Evolutionary conservation across 306 rosid species (phyloP).

Genomic region (Dryas drummondii): DNA sequence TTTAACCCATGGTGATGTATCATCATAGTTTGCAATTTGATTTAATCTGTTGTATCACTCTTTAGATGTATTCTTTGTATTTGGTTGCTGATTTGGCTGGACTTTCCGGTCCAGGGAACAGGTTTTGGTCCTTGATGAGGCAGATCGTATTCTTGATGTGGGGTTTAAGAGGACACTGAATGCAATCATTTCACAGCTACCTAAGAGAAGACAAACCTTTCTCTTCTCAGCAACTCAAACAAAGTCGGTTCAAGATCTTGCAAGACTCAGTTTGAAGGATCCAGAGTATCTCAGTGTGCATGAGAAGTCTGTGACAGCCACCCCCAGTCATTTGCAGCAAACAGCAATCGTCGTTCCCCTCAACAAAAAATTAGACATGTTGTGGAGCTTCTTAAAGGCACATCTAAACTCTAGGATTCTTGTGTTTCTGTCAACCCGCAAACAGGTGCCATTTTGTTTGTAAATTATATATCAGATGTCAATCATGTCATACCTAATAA

Average conservation of each 20-base stretch:
- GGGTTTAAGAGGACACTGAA: slow-evolving; percentile 73
- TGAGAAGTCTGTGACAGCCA: slow-evolving; percentile 76
- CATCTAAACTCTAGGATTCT: slow-evolving; percentile 75
- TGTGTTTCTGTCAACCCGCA: slow-evolving; percentile 86
- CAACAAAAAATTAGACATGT: slow-evolving; percentile 77
- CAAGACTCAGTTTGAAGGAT: slow-evolving; percentile 92
- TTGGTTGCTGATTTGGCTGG: slow-evolving; percentile 37
- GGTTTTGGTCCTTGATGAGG: slow-evolving; percentile 95
- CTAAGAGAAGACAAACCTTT: slow-evolving; percentile 80
- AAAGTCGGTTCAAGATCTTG: slow-evolving; percentile 82
- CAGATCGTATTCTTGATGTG: slow-evolving; percentile 83
- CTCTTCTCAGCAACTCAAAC: slow-evolving; percentile 97
- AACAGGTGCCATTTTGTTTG: slow-evolving; percentile 52
- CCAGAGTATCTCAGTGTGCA: slow-evolving; percentile 95
- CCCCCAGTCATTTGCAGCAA: slow-evolving; percentile 76
- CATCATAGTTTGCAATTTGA: too few species aligned
- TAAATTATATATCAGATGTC: not conserved
- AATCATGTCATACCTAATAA: not conserved
- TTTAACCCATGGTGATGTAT: too few species aligned
- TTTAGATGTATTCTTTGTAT: not conserved
- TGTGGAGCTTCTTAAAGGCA: slow-evolving; percentile 90
- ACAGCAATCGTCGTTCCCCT: slow-evolving; percentile 71
- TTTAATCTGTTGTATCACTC: too few species aligned
- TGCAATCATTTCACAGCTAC: slow-evolving; percentile 86
- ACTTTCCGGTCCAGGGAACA: slow-evolving; percentile 48